These are phyloP conservation scores for Ophiocordyceps camponoti-floridani DNA, from an alignment of 2,329 filamentous ascomycete species.

Conservation along the genomic window DNA sequence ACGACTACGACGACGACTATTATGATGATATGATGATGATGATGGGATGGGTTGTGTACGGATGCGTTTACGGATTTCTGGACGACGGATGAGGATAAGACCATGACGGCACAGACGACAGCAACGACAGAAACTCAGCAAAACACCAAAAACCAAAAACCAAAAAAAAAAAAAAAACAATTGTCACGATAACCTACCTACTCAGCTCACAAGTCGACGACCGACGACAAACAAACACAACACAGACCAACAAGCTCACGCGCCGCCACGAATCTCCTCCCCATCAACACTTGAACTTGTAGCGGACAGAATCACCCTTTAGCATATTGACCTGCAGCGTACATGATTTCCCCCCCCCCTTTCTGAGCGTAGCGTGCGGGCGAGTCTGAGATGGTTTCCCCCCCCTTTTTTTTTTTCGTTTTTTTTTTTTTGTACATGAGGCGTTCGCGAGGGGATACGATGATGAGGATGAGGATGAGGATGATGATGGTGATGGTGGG, in stretches of 20 bases:
- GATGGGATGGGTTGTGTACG: too few relatives aligned
- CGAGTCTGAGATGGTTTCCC: slow-evolving; percentile 10
- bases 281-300: too few relatives aligned
- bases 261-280: too few relatives aligned
- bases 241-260: too few relatives aligned
- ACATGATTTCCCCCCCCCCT: slow-evolving; percentile 6
- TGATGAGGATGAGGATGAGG: neutral
- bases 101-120: neutral
- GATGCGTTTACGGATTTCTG: too few relatives aligned
- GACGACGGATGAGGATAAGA: neutral
- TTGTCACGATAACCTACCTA: slow-evolving; percentile 15
- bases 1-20: slow-evolving; percentile 17
- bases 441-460: too few relatives aligned
- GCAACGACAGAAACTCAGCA: neutral
- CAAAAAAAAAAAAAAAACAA: slow-evolving; percentile 7
- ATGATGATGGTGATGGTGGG: neutral
- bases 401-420: slow-evolving; percentile 1
- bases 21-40: neutral
- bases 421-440: neutral
- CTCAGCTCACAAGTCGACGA: too few relatives aligned
- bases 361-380: too few relatives aligned
- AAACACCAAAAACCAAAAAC: neutral
- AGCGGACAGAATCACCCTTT: too few relatives aligned
- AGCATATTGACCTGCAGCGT: slow-evolving; percentile 4
- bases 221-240: too few relatives aligned